These are phyloP conservation scores for Cutaneotrichosporon dermatis DNA, from an alignment of 1,284 basidiomycete genomes.

Conservation along the genomic window DNA sequence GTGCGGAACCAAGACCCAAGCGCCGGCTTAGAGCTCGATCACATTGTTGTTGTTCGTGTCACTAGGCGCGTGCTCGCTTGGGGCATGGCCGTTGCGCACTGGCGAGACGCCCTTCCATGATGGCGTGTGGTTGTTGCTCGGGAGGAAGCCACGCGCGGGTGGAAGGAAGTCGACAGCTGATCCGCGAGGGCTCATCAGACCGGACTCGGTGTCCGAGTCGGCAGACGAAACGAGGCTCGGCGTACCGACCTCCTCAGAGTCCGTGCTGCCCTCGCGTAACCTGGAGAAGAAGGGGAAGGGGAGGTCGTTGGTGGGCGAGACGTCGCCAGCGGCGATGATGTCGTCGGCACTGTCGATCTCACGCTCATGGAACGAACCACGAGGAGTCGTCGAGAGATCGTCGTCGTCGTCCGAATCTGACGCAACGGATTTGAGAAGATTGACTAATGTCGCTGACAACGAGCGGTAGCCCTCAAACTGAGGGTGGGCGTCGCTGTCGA, in stretches of 20 bases:
- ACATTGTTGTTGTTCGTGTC: too few species aligned
- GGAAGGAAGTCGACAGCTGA: constrained; percentile 14
- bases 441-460: constrained; percentile 35
- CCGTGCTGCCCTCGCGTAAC: constrained; percentile 11
- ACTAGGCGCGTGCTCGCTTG: neutral
- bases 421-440: constrained; percentile 29
- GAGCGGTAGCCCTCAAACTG: constrained; percentile 45
- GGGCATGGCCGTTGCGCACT: neutral
- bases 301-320: neutral
- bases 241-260: constrained; percentile 21
- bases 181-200: constrained; percentile 18
- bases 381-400: constrained; percentile 5
- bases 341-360: constrained; percentile 9
- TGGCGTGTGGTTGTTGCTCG: constrained; percentile 1
- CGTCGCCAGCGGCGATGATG: constrained; percentile 2
- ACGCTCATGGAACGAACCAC: constrained; percentile 6
- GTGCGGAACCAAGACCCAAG: neutral
- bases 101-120: neutral
- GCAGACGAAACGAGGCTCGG: constrained; percentile 22
- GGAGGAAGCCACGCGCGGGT: neutral
- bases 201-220: constrained; percentile 22
- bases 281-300: constrained; percentile 10
- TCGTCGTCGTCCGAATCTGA: constrained; percentile 8
- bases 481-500: constrained; percentile 22
- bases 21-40: neutral